Base-by-base conservation (phyloP, 1,284 basidiomycete genomes). In the Ceratobasidium sp. region DNA sequence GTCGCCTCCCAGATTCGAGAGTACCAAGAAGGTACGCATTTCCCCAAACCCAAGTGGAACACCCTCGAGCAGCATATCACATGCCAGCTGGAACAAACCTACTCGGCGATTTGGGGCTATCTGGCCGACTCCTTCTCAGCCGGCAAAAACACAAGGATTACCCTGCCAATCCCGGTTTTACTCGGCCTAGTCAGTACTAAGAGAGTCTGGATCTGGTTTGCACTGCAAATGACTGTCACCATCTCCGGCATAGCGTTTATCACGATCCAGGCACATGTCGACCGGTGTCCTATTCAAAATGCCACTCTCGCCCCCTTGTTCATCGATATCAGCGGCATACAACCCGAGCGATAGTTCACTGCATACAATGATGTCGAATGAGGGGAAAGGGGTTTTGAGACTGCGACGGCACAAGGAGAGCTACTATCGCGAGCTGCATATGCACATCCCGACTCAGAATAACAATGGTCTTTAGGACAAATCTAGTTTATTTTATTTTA, bases 171-270 rank as follows among this genome's bases (percentile, higher is more conserved):
- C 34, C 25, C 34, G 22, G 34, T 43, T 15, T 57, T 35, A 32
- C 55, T 29, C 32, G 55, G 55, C 17, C 20, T 20, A 35, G 55
- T 56, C 10, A 34, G 38, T 56, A 8, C 22, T 6, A 13, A 25
- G 15, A 10, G 54, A 25, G 55, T 43, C 32, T 57, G 55, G 40
- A 15, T 20, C 40, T 57, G 40, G 55, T 43, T 57, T 22, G 55
- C 55, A 34, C 27, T 57, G 55, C 55, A 57, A 38, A 43, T 43
- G 25, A 12, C 43, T 15, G 55, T 57, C 1, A 57, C 35, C 17
- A 38, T 35, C 35, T 42, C 55, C 32, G 55, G 55, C 7, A 57
- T 57, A 27, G 32, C 38, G 15, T 57, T 42, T 27, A n/a, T 57
- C 10, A 20, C 29, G 6, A 13, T 57, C 2, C 55, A 57, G 40